Percentiles rank a stretch among this genome's conserved stretches.
phyloP scores from a whole-genome alignment of 1,284 basidiomycete genomes.

The Apiotrichum sp. region DNA sequence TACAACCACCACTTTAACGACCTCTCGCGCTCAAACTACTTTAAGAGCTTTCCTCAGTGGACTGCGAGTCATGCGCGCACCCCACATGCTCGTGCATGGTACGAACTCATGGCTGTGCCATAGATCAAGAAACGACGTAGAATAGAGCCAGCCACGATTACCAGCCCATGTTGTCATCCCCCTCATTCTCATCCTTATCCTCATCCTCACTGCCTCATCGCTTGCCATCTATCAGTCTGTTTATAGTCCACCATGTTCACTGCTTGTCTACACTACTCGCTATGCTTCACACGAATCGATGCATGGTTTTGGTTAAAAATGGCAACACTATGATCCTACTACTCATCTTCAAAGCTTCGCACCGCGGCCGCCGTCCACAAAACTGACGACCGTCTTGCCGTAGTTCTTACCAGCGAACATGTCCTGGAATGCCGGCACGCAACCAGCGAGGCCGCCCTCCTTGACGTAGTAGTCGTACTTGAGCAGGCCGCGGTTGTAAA shows the following conservation, averaged over 20 bases:
- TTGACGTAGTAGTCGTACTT: conserved; percentile 70
- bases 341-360: conserved; percentile 5
- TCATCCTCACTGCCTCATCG: too few species aligned
- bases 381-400: conserved; percentile 58
- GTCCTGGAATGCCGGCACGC: conserved; percentile 61
- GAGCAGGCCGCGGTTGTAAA: conserved; percentile 61
- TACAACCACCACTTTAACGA: too few species aligned
- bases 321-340: too few species aligned
- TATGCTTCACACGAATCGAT: too few species aligned
- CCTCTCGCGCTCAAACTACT: neutral
- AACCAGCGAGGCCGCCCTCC: conserved; percentile 61
- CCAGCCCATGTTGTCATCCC: too few species aligned
- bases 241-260: too few species aligned
- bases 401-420: conserved; percentile 73
- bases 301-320: too few species aligned
- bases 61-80: neutral
- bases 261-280: too few species aligned
- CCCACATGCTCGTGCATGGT: neutral
- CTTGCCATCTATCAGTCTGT: too few species aligned
- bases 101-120: neutral
- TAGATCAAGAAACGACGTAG: neutral
- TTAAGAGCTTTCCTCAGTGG: conserved; percentile 1
- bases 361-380: conserved; percentile 1
- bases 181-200: too few species aligned
- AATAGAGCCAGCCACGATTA: too few species aligned